Percentiles rank a stretch among this genome's conserved stretches.
These are phyloP conservation scores for Pontederia paniculata DNA, from an alignment of 176 grass and related monocot species.

Conservation along the genomic window DNA sequence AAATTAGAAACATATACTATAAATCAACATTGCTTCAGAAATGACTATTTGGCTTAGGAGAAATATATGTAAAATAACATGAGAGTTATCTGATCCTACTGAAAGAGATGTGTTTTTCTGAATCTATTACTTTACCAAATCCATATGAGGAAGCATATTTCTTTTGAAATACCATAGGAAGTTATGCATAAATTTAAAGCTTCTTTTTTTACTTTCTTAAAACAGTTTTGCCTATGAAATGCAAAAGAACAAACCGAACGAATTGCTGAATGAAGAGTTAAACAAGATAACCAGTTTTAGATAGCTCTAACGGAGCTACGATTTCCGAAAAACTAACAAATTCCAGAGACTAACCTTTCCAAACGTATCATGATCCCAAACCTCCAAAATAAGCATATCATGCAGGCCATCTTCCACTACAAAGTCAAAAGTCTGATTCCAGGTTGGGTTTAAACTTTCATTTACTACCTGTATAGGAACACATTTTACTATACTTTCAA, in stretches of 20 bases:
- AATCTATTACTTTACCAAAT: too few species aligned
- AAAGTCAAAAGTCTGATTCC: constrained; percentile 95
- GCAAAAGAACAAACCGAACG: too few species aligned
- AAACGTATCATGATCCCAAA: constrained; percentile 97
- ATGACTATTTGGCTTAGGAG: background rate
- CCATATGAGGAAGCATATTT: too few species aligned
- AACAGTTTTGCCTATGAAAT: too few species aligned
- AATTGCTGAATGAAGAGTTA: too few species aligned
- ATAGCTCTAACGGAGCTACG: too few species aligned
- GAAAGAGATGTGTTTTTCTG: too few species aligned
- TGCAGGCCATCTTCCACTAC: constrained; percentile 94
- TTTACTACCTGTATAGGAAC: constrained; percentile 69
- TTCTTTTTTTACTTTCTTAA: too few species aligned
- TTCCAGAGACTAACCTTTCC: constrained; percentile 55
- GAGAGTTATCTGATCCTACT: background rate
- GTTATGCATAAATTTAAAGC: too few species aligned
- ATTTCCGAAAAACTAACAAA: too few species aligned
- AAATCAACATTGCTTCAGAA: constrained; percentile 7
- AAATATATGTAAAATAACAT: background rate
- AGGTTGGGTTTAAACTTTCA: constrained; percentile 77
- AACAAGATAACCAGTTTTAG: too few species aligned
- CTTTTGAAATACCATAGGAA: too few species aligned
- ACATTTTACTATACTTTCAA: background rate
- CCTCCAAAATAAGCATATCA: constrained; percentile 98
- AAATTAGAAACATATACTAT: background rate